These are phyloP conservation scores for Dispira simplex DNA, from an alignment of 192 early-diverging fungal species.

Conservation along the genomic window DNA sequence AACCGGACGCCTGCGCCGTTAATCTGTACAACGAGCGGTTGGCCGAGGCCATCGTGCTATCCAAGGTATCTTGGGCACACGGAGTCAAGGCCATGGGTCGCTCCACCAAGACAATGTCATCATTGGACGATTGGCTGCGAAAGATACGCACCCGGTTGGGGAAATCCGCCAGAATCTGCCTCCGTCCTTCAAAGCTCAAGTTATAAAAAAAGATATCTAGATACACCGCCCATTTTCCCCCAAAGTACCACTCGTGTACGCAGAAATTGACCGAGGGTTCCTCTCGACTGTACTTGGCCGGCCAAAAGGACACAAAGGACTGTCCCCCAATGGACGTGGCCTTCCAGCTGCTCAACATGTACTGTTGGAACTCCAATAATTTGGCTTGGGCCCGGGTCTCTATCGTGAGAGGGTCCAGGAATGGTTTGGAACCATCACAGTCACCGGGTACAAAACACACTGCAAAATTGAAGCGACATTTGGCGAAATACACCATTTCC, in stretches of 20 bases:
- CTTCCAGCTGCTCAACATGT: background rate
- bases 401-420: background rate
- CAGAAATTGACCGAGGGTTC: slow-evolving; percentile 10
- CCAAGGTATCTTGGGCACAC: background rate
- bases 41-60: background rate
- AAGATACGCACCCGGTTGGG: background rate
- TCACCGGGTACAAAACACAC: slow-evolving; percentile 2
- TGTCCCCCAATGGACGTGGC: background rate
- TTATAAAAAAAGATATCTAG: slow-evolving; percentile 10
- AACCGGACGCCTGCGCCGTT: background rate
- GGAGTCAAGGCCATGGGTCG: background rate
- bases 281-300: slow-evolving; percentile 5
- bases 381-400: slow-evolving; percentile 1
- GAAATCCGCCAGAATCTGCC: slow-evolving; percentile 8
- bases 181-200: slow-evolving; percentile 3
- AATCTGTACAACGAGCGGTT: background rate
- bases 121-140: background rate
- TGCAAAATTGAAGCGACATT: slow-evolving; percentile 9
- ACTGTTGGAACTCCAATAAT: background rate
- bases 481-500: slow-evolving; percentile 5
- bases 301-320: slow-evolving; percentile 6
- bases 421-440: background rate
- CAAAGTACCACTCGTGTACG: slow-evolving; percentile 10
- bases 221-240: slow-evolving; percentile 3
- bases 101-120: background rate